These are phyloP conservation scores for Casuarina glauca DNA, from an alignment of 306 rosid species.

Conservation along the genomic window DNA sequence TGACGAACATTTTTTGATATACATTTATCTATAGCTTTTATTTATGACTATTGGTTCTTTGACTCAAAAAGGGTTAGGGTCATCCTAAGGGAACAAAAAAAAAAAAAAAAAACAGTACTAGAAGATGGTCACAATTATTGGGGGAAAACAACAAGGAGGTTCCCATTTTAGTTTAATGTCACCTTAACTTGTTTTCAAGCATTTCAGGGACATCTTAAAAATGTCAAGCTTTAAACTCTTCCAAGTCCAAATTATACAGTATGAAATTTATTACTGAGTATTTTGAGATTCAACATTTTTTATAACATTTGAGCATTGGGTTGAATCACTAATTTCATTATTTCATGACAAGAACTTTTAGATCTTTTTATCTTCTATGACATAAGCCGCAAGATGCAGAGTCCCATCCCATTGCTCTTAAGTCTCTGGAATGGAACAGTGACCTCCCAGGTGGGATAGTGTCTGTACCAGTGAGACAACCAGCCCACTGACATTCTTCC, in stretches of 20 bases:
- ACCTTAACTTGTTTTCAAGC: background rate
- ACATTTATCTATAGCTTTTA: background rate
- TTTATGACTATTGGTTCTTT: background rate
- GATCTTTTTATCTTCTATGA: background rate
- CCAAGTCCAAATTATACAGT: background rate
- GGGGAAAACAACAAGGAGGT: background rate
- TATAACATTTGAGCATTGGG: background rate
- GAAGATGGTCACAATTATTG: background rate
- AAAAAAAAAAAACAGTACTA: background rate
- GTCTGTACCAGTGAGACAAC: background rate
- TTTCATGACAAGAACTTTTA: background rate
- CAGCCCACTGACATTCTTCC: background rate
- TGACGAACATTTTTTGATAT: background rate
- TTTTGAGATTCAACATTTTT: slow-evolving; percentile 2
- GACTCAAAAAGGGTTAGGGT: background rate
- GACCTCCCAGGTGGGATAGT: background rate
- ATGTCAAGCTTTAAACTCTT: background rate
- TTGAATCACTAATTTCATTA: background rate
- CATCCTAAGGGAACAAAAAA: background rate
- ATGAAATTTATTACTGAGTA: background rate
- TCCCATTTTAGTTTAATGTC: background rate
- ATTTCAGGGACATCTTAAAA: background rate
- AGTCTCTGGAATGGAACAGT: background rate
- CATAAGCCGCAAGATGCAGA: background rate
- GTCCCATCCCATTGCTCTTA: background rate